Evolutionary conservation across 768 basidiomycete genomes (phyloP).

Genomic region (Neoboletus subvelutipes): DNA sequence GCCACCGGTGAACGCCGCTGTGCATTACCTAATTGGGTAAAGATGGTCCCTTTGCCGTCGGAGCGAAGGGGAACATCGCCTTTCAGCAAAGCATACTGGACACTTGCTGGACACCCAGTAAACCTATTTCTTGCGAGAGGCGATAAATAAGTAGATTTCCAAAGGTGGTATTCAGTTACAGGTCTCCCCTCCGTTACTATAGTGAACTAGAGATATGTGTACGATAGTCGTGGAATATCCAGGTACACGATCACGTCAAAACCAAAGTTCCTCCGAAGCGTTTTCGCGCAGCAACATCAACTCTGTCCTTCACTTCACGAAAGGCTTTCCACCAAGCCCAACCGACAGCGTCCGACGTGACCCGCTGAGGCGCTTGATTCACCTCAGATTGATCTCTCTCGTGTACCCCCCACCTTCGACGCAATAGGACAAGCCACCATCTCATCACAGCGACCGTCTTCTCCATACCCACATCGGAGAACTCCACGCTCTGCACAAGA

Average conservation of each 20-base stretch:
- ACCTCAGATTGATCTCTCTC: conserved; percentile 43
- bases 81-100: conserved; percentile 39
- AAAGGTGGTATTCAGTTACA: neutral
- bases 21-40: too few relatives aligned
- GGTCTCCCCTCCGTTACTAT: neutral
- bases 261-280: conserved; percentile 74
- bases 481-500: conserved; percentile 66
- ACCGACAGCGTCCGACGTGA: conserved; percentile 47
- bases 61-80: too few relatives aligned
- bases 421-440: conserved; percentile 78
- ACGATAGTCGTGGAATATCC: neutral
- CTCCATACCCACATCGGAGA: conserved; percentile 66
- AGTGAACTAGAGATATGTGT: neutral
- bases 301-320: conserved; percentile 59
- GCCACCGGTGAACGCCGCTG: too few relatives aligned
- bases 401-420: conserved; percentile 59
- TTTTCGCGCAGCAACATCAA: conserved; percentile 63
- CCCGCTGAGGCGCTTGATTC: conserved; percentile 30
- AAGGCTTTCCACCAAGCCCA: conserved; percentile 84
- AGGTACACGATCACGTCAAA: conserved; percentile 42
- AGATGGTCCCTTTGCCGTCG: too few relatives aligned
- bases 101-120: conserved; percentile 33
- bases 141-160: conserved; percentile 31
- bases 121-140: conserved; percentile 61
- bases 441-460: conserved; percentile 68